Evolutionary conservation across 208 protist genomes (phyloP), one percentile per base, ranked within the genome.

Genomic region (Leishmania turanica): DNA sequence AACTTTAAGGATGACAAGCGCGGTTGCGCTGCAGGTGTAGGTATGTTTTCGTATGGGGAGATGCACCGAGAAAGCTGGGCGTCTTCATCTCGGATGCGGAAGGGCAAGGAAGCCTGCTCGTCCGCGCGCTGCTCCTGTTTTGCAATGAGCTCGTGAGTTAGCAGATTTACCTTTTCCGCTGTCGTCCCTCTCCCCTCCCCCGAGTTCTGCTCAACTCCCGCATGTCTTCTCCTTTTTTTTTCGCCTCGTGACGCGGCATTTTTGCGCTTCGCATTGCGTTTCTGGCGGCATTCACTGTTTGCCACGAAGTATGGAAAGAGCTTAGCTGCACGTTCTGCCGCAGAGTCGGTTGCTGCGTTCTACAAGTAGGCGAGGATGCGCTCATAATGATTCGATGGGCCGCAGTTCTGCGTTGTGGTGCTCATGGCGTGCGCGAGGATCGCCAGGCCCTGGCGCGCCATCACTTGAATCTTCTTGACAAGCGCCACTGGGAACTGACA

Each of bases 401-500:
- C 58, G 37, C 37, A 58, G 13, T 82, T 31, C n/a, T 78, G 78
- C 78, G 82, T 47, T 82, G 77, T 60, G 34, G n/a, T 1, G 82
- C 77, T 27, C 40, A 81, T 42, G 70, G 47, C 15, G 34, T 84
- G 47, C 75, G 40, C 37, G 82, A 68, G 21, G 90, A 94, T 70
- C 80, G 84, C 42, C 21, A 71, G 56, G 74, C 83, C 9, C 70
- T 87, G 34, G 58, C 70, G 51, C 78, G 73, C 6, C 71, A 92
- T 75, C 88, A 94, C 77, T 53, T 80, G n/a, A 65, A 47, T 21
- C 80, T 94, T 11, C 71, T 92, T 4, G 81, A 91, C 49, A 89
- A 75, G 64, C 70, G 76, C 1, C 79, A 90, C 47, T 95, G 91
- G 91, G 86, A 95, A 53, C 85, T 92, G 81, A 86, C 91, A n/a